Conservation (phyloP, 2,329 filamentous ascomycete genomes). For the Rhynchosporium graminicola region DNA sequence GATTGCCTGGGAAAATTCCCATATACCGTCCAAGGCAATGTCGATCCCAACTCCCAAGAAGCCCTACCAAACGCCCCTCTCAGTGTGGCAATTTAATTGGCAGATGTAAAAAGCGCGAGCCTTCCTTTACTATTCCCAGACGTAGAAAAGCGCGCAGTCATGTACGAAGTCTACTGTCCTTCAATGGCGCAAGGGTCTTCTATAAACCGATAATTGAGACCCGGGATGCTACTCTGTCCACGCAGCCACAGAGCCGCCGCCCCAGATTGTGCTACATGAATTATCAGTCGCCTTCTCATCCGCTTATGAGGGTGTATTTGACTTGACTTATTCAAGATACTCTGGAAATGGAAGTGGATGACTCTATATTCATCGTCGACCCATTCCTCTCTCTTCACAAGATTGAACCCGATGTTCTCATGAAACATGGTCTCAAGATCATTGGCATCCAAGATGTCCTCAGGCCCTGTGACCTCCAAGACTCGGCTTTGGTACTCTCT, state of each 20-base stretch:
- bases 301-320: neutral
- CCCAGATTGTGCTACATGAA: neutral
- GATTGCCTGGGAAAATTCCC: too few relatives aligned
- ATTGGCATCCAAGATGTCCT: neutral
- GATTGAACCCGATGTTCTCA: neutral
- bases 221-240: neutral
- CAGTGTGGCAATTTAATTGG: too few relatives aligned
- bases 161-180: neutral
- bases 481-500: neutral
- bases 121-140: neutral
- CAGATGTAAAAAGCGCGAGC: too few relatives aligned
- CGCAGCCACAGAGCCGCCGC: neutral
- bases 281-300: neutral
- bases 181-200: slow-evolving; percentile 1
- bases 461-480: neutral
- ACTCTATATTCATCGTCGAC: neutral
- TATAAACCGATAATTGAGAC: neutral
- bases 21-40: too few relatives aligned
- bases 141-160: neutral
- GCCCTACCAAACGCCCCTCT: too few relatives aligned
- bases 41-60: too few relatives aligned
- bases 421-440: neutral
- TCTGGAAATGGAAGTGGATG: neutral
- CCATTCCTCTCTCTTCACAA: neutral
- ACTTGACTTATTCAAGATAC: neutral